A percentile compares a stretch with the other conserved stretches of the same genome.
Conservation (phyloP, 1,139 yeast genomes). For the Saccharomyces hybrid region DNA sequence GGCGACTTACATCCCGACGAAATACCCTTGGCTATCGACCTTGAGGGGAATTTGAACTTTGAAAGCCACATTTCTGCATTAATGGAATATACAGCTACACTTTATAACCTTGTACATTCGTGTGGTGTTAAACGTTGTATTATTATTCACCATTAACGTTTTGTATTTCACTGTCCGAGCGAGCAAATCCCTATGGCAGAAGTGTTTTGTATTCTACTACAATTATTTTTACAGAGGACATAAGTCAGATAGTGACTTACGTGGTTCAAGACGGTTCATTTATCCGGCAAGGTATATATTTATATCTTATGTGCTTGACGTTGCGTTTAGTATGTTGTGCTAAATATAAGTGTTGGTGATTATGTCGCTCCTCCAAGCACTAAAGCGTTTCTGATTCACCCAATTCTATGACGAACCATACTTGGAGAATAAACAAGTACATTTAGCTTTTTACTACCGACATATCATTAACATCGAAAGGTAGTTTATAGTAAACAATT, state of each 20-base stretch:
- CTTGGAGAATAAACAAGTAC: not conserved
- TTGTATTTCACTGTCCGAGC: not conserved
- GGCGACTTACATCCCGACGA: not conserved
- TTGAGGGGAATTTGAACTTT: not conserved
- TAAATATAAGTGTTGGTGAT: not conserved
- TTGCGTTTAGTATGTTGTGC: not conserved
- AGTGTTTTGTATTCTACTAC: not conserved
- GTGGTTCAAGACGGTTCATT: not conserved
- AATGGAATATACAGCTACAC: not conserved
- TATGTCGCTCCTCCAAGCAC: too few relatives aligned
- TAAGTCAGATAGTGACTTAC: not conserved
- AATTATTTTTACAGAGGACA: not conserved
- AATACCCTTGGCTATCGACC: not conserved
- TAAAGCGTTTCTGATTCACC: too few relatives aligned
- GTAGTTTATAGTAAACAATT: slow-evolving; percentile 40
- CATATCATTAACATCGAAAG: not conserved
- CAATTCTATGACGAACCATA: not conserved
- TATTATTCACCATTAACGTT: not conserved
- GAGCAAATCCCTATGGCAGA: not conserved
- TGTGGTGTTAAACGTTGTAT: too few relatives aligned
- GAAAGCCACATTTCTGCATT: not conserved
- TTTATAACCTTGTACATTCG: too few relatives aligned
- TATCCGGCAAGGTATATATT: not conserved
- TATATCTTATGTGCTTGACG: not conserved
- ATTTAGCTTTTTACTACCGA: not conserved